These are phyloP conservation scores for Xerophyta viscosa DNA, from an alignment of 106 monocot genomes.

Conservation along the genomic window DNA sequence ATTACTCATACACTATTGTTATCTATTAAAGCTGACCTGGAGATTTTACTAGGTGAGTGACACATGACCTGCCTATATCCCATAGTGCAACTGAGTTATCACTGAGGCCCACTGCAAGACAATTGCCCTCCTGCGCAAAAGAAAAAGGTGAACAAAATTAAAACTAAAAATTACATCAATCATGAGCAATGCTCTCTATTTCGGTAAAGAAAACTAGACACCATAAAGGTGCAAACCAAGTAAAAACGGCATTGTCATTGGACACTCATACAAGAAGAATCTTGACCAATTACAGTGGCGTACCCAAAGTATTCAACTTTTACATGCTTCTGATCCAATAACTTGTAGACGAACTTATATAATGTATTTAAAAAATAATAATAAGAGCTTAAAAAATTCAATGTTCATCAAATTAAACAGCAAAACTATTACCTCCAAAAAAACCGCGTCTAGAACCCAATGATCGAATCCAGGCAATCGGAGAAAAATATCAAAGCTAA, in stretches of 20 bases:
- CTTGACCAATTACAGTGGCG: too few species aligned
- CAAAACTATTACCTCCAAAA: slow-evolving; percentile 35
- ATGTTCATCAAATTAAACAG: not conserved
- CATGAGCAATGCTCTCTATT: too few species aligned
- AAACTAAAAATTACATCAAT: not conserved
- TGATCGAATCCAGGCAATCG: slow-evolving; percentile 73
- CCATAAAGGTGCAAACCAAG: too few species aligned
- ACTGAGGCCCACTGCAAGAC: slow-evolving; percentile 67
- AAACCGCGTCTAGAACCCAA: slow-evolving; percentile 77
- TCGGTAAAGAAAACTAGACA: too few species aligned
- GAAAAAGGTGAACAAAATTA: not conserved
- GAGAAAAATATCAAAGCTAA: slow-evolving; percentile 32
- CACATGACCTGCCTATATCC: slow-evolving; percentile 29
- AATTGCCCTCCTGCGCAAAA: slow-evolving; percentile 33
- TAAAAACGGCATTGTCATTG: too few species aligned
- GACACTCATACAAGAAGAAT: too few species aligned
- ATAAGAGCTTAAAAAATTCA: not conserved
- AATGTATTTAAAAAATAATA: slow-evolving; percentile 2
- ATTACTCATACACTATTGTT: too few species aligned
- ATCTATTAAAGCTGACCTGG: slow-evolving; percentile 35
- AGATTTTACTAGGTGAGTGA: slow-evolving; percentile 38
- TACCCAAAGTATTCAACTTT: too few species aligned
- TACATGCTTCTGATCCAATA: too few species aligned
- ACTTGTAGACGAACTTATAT: too few species aligned
- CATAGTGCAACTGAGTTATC: slow-evolving; percentile 88